These are phyloP conservation scores for Antarctomyces pellizariae DNA, from an alignment of 495 filamentous ascomycete genomes.

Conservation along the genomic window DNA sequence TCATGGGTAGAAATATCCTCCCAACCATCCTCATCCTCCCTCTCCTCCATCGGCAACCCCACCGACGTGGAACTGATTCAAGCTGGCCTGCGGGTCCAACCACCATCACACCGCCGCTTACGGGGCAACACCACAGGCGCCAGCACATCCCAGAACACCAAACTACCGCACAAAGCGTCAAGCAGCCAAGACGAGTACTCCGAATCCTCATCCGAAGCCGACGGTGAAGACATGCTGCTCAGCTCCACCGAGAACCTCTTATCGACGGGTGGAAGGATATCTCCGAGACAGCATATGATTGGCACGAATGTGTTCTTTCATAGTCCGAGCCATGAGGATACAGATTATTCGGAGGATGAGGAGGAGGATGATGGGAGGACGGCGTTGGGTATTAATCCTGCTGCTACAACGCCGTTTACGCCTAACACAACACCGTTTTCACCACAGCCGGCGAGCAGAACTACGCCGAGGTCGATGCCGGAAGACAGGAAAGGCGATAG, in stretches of 20 bases:
- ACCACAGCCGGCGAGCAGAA: conserved; percentile 11
- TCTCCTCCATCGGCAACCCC: conserved; percentile 74
- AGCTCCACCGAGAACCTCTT: conserved; percentile 79
- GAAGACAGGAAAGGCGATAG: conserved; percentile 18
- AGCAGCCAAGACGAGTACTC: conserved; percentile 90
- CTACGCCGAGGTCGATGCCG: conserved; percentile 29
- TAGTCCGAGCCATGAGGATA: conserved; percentile 10
- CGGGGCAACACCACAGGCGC: too few species aligned
- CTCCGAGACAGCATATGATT: conserved; percentile 43
- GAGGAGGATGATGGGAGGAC: conserved; percentile 69
- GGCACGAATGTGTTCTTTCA: conserved; percentile 10
- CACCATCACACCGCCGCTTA: conserved; percentile 15
- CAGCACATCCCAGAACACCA: conserved; percentile 6
- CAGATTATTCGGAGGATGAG: conserved; percentile 30
- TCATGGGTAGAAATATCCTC: conserved; percentile 94
- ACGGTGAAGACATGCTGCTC: conserved; percentile 48
- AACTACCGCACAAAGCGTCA: conserved; percentile 11
- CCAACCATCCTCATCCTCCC: conserved; percentile 68
- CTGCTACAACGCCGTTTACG: conserved; percentile 18
- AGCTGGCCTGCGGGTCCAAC: conserved; percentile 55
- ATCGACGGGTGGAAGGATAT: too few species aligned
- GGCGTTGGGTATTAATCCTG: conserved; percentile 56
- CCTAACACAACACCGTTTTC: conserved; percentile 6
- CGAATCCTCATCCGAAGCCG: too few species aligned
- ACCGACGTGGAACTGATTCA: conserved; percentile 85